Base-by-base conservation (phyloP, 2,329 filamentous ascomycete species). In the Boeremia lycopersici region DNA sequence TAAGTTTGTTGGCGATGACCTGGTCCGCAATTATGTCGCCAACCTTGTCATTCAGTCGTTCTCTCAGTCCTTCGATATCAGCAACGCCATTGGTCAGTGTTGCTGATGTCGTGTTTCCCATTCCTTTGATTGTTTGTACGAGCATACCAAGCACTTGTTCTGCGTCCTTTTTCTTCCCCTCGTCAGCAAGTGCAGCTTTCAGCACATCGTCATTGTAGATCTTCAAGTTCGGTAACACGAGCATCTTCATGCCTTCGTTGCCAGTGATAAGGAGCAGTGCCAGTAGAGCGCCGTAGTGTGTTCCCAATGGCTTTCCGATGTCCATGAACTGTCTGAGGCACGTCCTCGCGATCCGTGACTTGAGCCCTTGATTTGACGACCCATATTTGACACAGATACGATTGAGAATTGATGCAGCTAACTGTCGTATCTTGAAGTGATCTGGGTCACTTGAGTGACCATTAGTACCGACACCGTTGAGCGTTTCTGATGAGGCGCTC, bases 321-420 rank as follows among this genome's bases (percentile, higher is more conserved):
- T 97, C 93, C 28, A 99, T 84, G 74, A 97, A 93, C 67, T 89
- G 87, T 77, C 96, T 96, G 30, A 98, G 84, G 69, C 92, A 97
- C 0, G 93, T 95, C n/a, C 95, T 85, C 4, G 92, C 93, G 28
- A 99, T 87, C 60, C 96, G 90, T 2, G 93, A 88, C 53, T 92
- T 91, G 25, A 98, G 84, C 12, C 91, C 88, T 38, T 89, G 87
- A 53, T 93, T 96, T 4, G 87, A 89, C 25, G 87, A 83, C 6
- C 89, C 87, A 77, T 96, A 97, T 68, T 93, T 93, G 59, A 83
- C 84, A 4, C 90, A 88, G 34, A 99, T 90, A 31, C 86, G 84
- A 29, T 87, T 88, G 13, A 98, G 84, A 5, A 99, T 82, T 0
- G 89, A 90, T 0, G 91, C 91, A 0, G 95, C 88, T 10, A 95